Evolutionary conservation across 306 rosid genomes (phyloP).

Genomic region (Abrus precatorius): DNA sequence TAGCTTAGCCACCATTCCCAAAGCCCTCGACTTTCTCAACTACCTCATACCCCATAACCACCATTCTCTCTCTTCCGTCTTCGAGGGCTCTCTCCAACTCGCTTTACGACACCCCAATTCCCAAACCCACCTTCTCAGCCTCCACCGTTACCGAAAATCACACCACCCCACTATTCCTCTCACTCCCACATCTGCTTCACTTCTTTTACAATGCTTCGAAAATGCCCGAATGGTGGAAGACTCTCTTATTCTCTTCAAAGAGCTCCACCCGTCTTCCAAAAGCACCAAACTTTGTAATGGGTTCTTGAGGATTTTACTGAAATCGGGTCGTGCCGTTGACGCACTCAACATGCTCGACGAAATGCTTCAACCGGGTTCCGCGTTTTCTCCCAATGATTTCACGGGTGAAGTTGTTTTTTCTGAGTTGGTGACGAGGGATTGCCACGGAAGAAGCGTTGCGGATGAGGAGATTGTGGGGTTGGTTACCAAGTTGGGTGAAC

Average conservation of each 20-base stretch:
- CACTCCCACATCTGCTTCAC: constrained; percentile 44
- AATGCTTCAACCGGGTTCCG: constrained; percentile 61
- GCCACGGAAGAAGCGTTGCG: constrained; percentile 47
- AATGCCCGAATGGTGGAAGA: constrained; percentile 61
- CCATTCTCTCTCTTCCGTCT: constrained; percentile 48
- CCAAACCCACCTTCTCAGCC: constrained; percentile 47
- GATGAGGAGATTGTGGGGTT: constrained; percentile 63
- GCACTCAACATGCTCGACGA: constrained; percentile 73
- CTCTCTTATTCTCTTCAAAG: constrained; percentile 48
- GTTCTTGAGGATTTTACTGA: constrained; percentile 48
- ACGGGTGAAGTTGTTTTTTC: constrained; percentile 61
- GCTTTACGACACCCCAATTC: constrained; percentile 57
- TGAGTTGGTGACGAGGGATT: constrained; percentile 47
- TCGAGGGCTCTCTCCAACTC: constrained; percentile 66
- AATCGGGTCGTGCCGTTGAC: constrained; percentile 49
- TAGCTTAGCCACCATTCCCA: constrained; percentile 40
- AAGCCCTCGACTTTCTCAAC: constrained; percentile 48
- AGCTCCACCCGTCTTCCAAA: constrained; percentile 54
- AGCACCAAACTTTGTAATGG: constrained; percentile 59
- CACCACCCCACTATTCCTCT: constrained; percentile 52
- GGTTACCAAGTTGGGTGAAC: constrained; percentile 60
- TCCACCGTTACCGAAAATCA: constrained; percentile 45
- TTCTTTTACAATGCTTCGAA: constrained; percentile 55
- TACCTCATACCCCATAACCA: constrained; percentile 21
- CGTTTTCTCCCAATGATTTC: constrained; percentile 51